A percentile compares a stretch with the other conserved stretches of the same genome.
Conservation (phyloP, 306 rosid genomes). For the Cyamopsis tetragonoloba region DNA sequence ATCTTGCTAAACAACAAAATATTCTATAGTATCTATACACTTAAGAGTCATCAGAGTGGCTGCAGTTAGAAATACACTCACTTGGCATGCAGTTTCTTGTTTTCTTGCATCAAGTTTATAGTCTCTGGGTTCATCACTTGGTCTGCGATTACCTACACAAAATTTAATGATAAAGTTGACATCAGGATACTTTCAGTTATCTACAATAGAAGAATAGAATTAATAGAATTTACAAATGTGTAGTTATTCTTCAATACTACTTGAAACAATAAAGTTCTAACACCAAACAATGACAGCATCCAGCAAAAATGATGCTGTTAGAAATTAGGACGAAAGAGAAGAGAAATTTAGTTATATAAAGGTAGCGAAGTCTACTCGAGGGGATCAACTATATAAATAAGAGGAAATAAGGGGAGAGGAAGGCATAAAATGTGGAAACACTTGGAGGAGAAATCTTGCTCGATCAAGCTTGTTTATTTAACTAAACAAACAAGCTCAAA, state of each 20-base stretch:
- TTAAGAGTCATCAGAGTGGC: neutral
- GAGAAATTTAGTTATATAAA: no score
- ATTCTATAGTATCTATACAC: no score
- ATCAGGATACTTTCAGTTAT: neutral
- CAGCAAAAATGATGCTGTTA: neutral
- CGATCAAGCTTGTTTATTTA: no score
- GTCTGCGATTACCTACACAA: slow-evolving; percentile 32
- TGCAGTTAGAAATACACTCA: slow-evolving; percentile 41
- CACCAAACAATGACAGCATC: neutral
- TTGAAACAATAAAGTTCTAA: neutral
- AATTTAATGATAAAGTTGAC: slow-evolving; percentile 10
- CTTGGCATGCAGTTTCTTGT: slow-evolving; percentile 56
- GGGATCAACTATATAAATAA: no score
- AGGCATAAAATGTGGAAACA: no score
- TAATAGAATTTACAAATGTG: neutral
- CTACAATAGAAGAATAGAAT: neutral
- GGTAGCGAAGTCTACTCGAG: no score
- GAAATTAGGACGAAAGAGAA: no score
- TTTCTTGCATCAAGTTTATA: slow-evolving; percentile 46
- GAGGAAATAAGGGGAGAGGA: no score
- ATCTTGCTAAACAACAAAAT: slow-evolving; percentile 2
- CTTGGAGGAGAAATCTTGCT: no score
- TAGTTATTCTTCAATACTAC: neutral
- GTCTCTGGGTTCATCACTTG: slow-evolving; percentile 42
- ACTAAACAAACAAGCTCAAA: no score